Conservation (phyloP, 495 filamentous ascomycete genomes). For the Penicillium silybi region DNA sequence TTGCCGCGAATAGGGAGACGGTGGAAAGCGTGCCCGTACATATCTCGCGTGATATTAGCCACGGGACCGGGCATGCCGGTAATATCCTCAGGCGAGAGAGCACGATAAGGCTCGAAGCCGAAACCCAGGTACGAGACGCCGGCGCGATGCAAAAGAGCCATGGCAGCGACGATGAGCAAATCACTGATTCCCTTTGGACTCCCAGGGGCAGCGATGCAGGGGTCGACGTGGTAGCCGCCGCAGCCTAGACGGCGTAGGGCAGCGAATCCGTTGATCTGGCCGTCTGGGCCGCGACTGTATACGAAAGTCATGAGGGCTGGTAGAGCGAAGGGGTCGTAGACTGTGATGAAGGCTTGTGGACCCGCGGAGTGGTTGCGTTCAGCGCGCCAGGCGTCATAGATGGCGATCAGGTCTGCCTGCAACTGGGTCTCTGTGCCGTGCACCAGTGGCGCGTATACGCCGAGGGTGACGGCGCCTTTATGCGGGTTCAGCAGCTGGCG, state of each 20-base stretch:
- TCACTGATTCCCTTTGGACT: constrained; percentile 38
- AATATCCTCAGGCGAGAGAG: constrained; percentile 23
- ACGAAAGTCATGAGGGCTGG: constrained; percentile 42
- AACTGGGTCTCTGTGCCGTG: constrained; percentile 24
- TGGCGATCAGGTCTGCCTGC: constrained; percentile 25
- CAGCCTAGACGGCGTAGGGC: constrained; percentile 35
- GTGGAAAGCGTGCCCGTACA: constrained; percentile 28
- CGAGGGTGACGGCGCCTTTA: constrained; percentile 33
- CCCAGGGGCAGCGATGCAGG: constrained; percentile 35
- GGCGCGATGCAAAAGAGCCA: constrained; percentile 31
- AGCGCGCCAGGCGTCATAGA: constrained; percentile 40
- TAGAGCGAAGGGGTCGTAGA: constrained; percentile 41
- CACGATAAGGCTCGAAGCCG: constrained; percentile 36
- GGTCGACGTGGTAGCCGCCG: constrained; percentile 42
- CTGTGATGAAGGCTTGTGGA: constrained; percentile 40
- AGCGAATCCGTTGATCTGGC: constrained; percentile 35
- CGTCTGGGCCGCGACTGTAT: constrained; percentile 31
- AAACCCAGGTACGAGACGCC: constrained; percentile 36
- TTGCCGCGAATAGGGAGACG: constrained; percentile 37
- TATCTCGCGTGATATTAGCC: constrained; percentile 22
- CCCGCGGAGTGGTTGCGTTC: constrained; percentile 25
- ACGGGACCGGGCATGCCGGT: constrained; percentile 23
- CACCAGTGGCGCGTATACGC: constrained; percentile 30
- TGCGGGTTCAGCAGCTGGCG: constrained; percentile 31
- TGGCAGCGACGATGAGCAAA: constrained; percentile 33